Evolutionary conservation across 2,329 filamentous ascomycete species (phyloP).

Genomic region (Talaromyces verruculosus): DNA sequence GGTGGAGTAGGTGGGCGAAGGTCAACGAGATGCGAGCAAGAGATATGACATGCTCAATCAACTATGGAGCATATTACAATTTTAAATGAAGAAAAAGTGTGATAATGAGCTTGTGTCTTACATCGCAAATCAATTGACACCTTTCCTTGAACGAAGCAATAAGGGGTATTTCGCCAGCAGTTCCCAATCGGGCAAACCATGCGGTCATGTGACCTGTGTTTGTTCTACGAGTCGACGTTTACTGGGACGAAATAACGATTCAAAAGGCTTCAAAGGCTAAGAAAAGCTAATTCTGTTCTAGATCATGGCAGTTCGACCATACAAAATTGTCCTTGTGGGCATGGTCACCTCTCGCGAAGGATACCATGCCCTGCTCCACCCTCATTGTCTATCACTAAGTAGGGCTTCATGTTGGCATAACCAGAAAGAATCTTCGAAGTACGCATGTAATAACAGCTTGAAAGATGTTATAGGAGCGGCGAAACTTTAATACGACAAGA

Average conservation of each 20-base stretch:
- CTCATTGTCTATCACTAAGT: neutral
- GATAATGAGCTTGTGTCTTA: neutral
- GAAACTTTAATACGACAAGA: neutral
- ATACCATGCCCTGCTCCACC: neutral
- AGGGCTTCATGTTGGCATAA: neutral
- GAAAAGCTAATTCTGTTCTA: neutral
- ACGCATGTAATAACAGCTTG: neutral
- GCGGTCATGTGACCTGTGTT: slow-evolving; percentile 5
- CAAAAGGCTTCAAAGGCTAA: neutral
- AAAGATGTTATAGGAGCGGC: neutral
- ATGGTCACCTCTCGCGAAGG: neutral
- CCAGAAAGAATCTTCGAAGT: neutral
- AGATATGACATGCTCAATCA: neutral
- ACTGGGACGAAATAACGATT: neutral
- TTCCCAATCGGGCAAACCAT: slow-evolving; percentile 2
- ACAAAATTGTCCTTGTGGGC: neutral
- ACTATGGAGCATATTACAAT: neutral
- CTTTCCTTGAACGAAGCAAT: too few relatives aligned
- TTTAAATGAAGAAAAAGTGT: neutral
- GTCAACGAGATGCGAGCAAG: neutral
- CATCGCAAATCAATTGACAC: neutral
- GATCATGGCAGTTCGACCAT: too few relatives aligned
- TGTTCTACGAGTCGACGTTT: neutral
- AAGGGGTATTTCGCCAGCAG: neutral
- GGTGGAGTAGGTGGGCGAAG: neutral